These are phyloP conservation scores for Termitomyces sp. DNA, from an alignment of 768 basidiomycete genomes.

Conservation along the genomic window DNA sequence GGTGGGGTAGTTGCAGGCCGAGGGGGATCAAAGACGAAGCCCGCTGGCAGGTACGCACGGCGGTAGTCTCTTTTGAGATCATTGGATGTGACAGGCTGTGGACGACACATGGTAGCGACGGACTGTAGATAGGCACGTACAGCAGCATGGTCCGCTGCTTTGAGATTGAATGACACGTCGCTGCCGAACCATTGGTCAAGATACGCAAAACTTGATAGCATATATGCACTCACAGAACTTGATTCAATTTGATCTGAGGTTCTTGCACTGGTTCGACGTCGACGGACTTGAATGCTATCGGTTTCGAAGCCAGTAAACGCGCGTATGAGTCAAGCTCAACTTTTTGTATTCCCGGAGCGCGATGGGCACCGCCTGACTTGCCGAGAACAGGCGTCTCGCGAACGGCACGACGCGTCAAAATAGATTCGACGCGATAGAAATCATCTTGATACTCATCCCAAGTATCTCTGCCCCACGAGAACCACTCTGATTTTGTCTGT, in stretches of 20 bases:
- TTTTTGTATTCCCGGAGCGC: background rate
- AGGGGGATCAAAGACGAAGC: constrained; percentile 20
- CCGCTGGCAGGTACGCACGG: constrained; percentile 14
- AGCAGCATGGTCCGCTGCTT: constrained; percentile 18
- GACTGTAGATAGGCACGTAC: constrained; percentile 19
- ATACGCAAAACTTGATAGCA: background rate
- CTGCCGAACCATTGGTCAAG: constrained; percentile 1
- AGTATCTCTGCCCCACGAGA: constrained; percentile 30
- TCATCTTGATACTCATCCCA: constrained; percentile 14
- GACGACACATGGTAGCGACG: constrained; percentile 9
- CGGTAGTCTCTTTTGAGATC: constrained; percentile 9
- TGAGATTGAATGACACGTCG: constrained; percentile 18
- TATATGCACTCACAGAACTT: constrained; percentile 37
- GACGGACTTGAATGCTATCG: constrained; percentile 21
- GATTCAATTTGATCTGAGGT: constrained; percentile 27
- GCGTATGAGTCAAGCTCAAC: constrained; percentile 21
- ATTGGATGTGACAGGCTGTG: background rate
- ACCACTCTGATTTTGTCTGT: constrained; percentile 31
- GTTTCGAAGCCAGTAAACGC: constrained; percentile 19
- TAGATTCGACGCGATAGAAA: constrained; percentile 38
- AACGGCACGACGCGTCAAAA: constrained; percentile 43
- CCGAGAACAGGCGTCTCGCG: constrained; percentile 46
- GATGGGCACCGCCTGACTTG: constrained; percentile 12
- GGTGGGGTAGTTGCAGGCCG: constrained; percentile 16
- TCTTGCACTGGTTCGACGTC: constrained; percentile 29